Base-by-base conservation (phyloP, 2,329 filamentous ascomycete species). In the Neofusicoccum cordaticola region DNA sequence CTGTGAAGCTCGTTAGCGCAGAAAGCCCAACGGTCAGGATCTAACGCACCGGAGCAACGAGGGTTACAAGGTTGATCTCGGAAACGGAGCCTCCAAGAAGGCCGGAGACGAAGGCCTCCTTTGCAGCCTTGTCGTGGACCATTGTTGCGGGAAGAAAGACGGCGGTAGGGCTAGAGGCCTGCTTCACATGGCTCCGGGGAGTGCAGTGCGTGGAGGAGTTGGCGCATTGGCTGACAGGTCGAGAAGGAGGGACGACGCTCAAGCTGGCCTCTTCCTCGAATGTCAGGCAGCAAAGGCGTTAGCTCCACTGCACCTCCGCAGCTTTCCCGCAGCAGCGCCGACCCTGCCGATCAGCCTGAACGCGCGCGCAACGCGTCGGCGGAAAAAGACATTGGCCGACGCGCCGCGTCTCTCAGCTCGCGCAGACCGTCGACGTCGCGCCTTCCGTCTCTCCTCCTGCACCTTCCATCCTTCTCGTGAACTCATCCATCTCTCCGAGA, bases 21-120 rank as follows among this genome's bases (percentile, higher is more conserved):
- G 45, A 31, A 22, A 11, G 17, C 5, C 37, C 42, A 27, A 44
- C 15, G 77, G 37, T 2, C 27, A 12, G 45, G 45, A 64, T 13
- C 37, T 17, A 5, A 45, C 86, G 74, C 85, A 97, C 95, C 73
- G 93, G 89, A 74, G 92, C 92, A 68, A 96, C 89, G 56, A 91
- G 85, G 53, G 91, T 92, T 70, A 98, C 91, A 71, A 86, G 85
- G 76, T 93, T 94, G 80, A 99, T 93, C 76, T 99, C 95, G 70
- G 84, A 81, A 66, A 96, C 88, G 37, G 88, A 85, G 66, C 95
- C 92, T 45, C 95, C 95, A 6, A 90, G 88, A 35, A 97, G 86
- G 76, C 93, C 91, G 63, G 94, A 97, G 73, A 99, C 95, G 77
- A 97, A 97, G 74, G 92, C 92, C 82, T 96, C 93, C 81, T 99